Evolutionary conservation across 1,284 basidiomycete genomes (phyloP).

Genomic region (Kwoniella shivajii): DNA sequence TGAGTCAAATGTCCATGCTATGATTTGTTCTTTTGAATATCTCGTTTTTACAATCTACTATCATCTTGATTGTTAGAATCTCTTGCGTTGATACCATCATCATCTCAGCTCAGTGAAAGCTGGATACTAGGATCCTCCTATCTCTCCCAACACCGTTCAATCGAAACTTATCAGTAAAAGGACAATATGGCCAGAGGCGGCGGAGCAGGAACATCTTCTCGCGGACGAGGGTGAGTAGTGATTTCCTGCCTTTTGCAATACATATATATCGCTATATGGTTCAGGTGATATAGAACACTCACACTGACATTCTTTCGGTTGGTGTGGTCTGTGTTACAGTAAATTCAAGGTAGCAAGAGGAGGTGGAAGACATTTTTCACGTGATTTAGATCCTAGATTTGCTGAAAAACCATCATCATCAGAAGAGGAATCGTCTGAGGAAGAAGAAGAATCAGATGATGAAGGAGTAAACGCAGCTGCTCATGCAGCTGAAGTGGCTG

Average conservation of each 20-base stretch:
- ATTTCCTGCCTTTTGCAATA: not conserved
- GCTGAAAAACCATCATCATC: conserved; percentile 27
- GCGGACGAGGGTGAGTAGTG: conserved; percentile 45
- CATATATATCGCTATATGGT: not conserved
- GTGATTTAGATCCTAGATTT: conserved; percentile 45
- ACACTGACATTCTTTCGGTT: not conserved
- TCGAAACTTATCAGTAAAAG: too few relatives aligned
- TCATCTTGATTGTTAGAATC: too few relatives aligned
- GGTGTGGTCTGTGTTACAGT: conserved; percentile 27
- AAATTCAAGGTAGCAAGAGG: conserved; percentile 85
- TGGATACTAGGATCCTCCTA: too few relatives aligned
- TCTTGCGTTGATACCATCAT: too few relatives aligned
- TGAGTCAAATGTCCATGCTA: too few relatives aligned
- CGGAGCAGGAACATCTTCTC: conserved; percentile 32
- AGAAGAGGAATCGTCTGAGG: conserved; percentile 26
- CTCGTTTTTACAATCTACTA: too few relatives aligned
- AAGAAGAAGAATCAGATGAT: conserved; percentile 37
- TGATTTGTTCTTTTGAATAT: too few relatives aligned
- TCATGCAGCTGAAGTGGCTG: conserved; percentile 18
- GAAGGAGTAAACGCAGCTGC: conserved; percentile 25
- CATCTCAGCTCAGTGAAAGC: too few relatives aligned
- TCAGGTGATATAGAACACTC: not conserved
- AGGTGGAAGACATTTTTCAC: conserved; percentile 80
- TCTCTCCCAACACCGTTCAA: too few relatives aligned
- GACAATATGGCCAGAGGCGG: conserved; percentile 36